Base-by-base conservation (phyloP, 179 eudicot species). In the Sideroxylon spinosum region DNA sequence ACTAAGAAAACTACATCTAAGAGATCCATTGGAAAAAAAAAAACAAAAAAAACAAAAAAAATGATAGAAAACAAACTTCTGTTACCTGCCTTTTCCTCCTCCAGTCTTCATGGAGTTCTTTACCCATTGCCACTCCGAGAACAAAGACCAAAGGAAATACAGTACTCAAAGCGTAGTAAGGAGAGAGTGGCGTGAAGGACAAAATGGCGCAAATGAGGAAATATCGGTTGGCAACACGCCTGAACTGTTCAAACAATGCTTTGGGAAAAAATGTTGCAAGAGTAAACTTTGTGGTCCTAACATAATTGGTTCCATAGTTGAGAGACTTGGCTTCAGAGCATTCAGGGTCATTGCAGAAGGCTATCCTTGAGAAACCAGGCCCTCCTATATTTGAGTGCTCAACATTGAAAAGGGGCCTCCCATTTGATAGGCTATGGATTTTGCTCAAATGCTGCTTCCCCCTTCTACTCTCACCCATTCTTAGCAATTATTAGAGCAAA, bases 41-140 rank as follows among this genome's bases (percentile, higher is more conserved):
- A 52, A 14, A 50, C 17, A 52, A 10, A 71, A 20, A 48, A 46
- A 20, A n/a, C 29, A 10, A 71, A 20, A 48, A 46, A 20, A n/a
- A 19, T 20, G 17, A 48, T 0, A 12, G 16, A 13, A 25, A 37
- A 64, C 25, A n/a, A 60, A 60, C 23, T 60, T 20, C 8, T 73
- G 75, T 57, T 74, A 89, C 91, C 90, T 89, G 91, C 73, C 79
- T 79, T 72, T 78, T 71, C 19, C 91, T 85, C 81, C 87, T 82
- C 87, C 90, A 87, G 77, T 88, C 90, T 81, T 90, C 93, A 22
- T 84, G 77, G 73, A 86, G 90, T 68, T 90, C 93, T 79, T 90
- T 90, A 2, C 83, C 91, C 91, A 88, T 90, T 12, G 90, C 87
- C 16, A 86, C 85, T 26, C 87, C 87, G 78, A 90, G 77, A 9